These are phyloP conservation scores for Mayamaea pseudoterrestris DNA, from an alignment of 108 stramenopile species.

Conservation along the genomic window DNA sequence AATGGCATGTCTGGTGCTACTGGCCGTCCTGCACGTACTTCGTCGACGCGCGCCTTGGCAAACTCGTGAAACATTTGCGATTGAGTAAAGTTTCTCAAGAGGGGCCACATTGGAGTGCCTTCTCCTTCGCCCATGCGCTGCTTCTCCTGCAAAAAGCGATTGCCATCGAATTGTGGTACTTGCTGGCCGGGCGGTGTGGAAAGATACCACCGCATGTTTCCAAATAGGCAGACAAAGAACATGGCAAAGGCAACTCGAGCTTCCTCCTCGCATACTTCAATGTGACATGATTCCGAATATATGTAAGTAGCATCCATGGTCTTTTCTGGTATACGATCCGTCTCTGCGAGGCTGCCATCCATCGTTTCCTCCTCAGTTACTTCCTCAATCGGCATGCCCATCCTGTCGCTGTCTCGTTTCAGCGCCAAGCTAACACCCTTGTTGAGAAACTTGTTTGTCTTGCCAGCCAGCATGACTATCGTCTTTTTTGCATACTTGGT, in stretches of 20 bases:
- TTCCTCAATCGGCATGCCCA: constrained; percentile 3
- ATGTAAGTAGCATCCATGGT: constrained; percentile 26
- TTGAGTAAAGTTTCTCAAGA: constrained; percentile 58
- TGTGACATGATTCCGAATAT: constrained; percentile 51
- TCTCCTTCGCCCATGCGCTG: constrained; percentile 57
- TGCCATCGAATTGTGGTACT: constrained; percentile 44
- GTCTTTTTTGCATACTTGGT: constrained; percentile 40
- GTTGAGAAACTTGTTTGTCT: constrained; percentile 18
- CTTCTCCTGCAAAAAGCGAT: constrained; percentile 62
- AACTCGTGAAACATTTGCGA: constrained; percentile 71
- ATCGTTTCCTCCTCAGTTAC: constrained; percentile 3
- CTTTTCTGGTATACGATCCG: constrained; percentile 10
- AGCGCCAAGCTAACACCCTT: constrained; percentile 22
- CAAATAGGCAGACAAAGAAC: constrained; percentile 66
- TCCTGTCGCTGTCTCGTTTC: constrained; percentile 14
- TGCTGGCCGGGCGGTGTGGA: constrained; percentile 31
- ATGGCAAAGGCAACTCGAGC: constrained; percentile 56
- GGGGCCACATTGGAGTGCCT: constrained; percentile 48
- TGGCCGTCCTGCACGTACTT: constrained; percentile 27
- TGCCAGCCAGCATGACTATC: constrained; percentile 15
- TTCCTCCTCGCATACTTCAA: constrained; percentile 65
- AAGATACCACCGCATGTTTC: constrained; percentile 68
- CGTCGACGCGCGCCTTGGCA: constrained; percentile 61
- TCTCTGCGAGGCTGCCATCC: constrained; percentile 6
- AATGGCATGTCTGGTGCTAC: constrained; percentile 48